phyloP scores from a whole-genome alignment of 345 rosid genomes.

The thale cress (Arabidopsis thaliana) region TAIR10.1 NC_003075.7:8472001-8472500 shows the following conservation, averaged over 20 bases:
- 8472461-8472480: not conserved
- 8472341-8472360: not conserved
- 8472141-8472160: not conserved
- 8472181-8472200: not conserved
- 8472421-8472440: not conserved
- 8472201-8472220: not conserved
- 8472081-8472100: not conserved
- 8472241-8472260: too few species aligned
- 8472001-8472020: conserved; percentile 4
- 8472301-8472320: not conserved
- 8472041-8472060: conserved; percentile 21
- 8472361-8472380: not conserved
- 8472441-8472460: conserved; percentile 8
- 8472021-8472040: not conserved
- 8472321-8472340: not conserved
- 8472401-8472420: not conserved
- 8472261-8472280: too few species aligned
- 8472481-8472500: not conserved
- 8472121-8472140: not conserved
- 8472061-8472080: conserved; percentile 8
- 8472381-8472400: not conserved
- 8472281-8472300: not conserved
- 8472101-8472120: not conserved
- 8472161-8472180: conserved; percentile 11
- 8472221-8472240: not conserved